Percentiles rank a stretch among this genome's conserved stretches.
Evolutionary conservation across 1,284 basidiomycete species (phyloP).

Genomic region (Vanrija humicola): DNA sequence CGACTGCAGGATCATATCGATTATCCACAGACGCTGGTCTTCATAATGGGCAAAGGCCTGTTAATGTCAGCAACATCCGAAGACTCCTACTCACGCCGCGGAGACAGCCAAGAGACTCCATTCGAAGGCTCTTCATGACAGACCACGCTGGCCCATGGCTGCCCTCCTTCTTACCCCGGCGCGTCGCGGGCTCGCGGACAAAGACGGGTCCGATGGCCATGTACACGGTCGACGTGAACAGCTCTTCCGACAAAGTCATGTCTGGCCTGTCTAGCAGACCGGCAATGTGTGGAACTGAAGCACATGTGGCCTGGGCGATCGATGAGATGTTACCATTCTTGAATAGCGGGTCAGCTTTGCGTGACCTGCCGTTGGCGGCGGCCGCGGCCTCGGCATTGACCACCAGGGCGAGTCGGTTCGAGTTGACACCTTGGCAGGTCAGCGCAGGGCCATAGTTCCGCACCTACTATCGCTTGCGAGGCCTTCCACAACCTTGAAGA

Average conservation of each 20-base stretch:
- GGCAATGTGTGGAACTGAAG: conserved; percentile 43
- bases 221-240: conserved; percentile 86
- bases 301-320: conserved; percentile 63
- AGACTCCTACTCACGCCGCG: conserved; percentile 61
- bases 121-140: conserved; percentile 69
- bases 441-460: not conserved
- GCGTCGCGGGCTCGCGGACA: conserved; percentile 59
- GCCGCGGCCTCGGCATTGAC: conserved; percentile 51
- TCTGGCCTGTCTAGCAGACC: conserved; percentile 51
- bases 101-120: conserved; percentile 76
- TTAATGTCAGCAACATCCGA: not conserved
- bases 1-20: conserved; percentile 88
- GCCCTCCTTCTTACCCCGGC: conserved; percentile 55
- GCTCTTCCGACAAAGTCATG: conserved; percentile 72
- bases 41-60: conserved; percentile 86
- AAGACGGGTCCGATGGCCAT: conserved; percentile 91
- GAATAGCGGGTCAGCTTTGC: conserved; percentile 30
- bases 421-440: conserved; percentile 33
- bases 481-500: conserved; percentile 85
- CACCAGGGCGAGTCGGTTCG: conserved; percentile 58
- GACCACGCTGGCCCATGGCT: conserved; percentile 48
- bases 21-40: conserved; percentile 88
- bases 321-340: conserved; percentile 55
- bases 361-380: conserved; percentile 26
- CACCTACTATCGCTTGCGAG: conserved; percentile 50